phyloP scores from a whole-genome alignment of 768 basidiomycete genomes.

The Tricholoma sp. region DNA sequence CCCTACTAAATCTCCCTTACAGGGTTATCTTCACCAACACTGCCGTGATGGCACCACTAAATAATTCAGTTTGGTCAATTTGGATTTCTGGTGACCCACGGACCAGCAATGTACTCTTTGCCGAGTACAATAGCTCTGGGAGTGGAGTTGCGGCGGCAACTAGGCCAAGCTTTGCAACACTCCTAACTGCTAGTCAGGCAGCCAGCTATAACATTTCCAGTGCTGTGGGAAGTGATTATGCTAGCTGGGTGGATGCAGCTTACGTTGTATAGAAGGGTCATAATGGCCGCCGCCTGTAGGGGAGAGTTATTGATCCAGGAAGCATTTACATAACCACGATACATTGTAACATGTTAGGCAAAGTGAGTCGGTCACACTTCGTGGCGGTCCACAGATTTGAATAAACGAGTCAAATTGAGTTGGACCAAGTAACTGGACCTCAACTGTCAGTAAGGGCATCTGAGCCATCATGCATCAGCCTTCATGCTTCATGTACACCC shows the following conservation, averaged over 20 bases:
- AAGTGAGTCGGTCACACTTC: too few relatives aligned
- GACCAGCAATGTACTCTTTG: slow-evolving; percentile 41
- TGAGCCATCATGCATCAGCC: too few relatives aligned
- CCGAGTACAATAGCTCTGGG: slow-evolving; percentile 41
- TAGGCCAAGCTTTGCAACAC: slow-evolving; percentile 36
- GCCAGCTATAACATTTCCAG: slow-evolving; percentile 35
- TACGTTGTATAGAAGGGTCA: slow-evolving; percentile 24
- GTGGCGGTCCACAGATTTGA: too few relatives aligned
- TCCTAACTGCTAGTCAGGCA: slow-evolving; percentile 32
- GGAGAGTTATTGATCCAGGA: too few relatives aligned
- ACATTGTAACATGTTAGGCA: too few relatives aligned
- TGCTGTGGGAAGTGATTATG: slow-evolving; percentile 41
- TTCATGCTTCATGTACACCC: too few relatives aligned
- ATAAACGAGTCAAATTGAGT: too few relatives aligned
- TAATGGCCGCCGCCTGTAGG: too few relatives aligned
- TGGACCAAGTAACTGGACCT: too few relatives aligned
- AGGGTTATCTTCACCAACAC: slow-evolving; percentile 49
- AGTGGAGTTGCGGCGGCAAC: slow-evolving; percentile 28
- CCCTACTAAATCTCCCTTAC: too few relatives aligned
- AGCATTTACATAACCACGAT: too few relatives aligned
- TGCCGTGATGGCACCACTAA: slow-evolving; percentile 32
- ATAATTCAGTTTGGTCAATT: slow-evolving; percentile 39
- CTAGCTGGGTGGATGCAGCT: slow-evolving; percentile 39
- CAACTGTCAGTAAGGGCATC: too few relatives aligned
- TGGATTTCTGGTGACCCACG: slow-evolving; percentile 34